Evolutionary conservation across 805 yeast genomes (phyloP), one percentile per base, ranked within the genome.

Genomic region (Naumovozyma castellii): DNA sequence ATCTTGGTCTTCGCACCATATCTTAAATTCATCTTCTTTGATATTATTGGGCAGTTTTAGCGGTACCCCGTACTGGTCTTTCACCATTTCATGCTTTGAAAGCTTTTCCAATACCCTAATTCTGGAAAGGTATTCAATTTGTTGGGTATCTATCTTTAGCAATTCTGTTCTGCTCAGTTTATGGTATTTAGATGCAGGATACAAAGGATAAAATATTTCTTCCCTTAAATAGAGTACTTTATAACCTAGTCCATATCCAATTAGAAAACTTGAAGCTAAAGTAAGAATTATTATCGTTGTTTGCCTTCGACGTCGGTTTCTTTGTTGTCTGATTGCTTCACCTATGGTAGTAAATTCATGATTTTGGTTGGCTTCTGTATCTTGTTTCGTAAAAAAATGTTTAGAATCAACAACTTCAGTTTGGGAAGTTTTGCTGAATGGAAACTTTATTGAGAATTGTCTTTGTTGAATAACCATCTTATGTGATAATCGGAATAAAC

Each of bases 1-100:
- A 22, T 53, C 54, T 34, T 50, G 53, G 32, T 59, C 61, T 35
- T 58, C 57, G 31, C 57, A 48, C 65, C 63, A 58, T 19, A 60
- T 43, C 17, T 46, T 43, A 29, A 57, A 53, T 12, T 50, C 46
- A 27, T 44, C 43, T 34, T 39, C 37, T n/a, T 37, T 40, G 10
- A 42, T 44, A n/a, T 40, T 39, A 18, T 52, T 44, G 13, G 43
- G 37, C 12, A 46, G 45, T 32, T 46, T 48, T 18, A 59, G 31
- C 6, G 63, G 63, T 2, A 59, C 56, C 1, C 59, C 60, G 38
- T 56, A 59, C 32, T 57, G 46, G 25, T 56, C 59, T 35, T 54
- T 54, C 13, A 59, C 52, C 56, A 57, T 54, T 16, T 51, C 51
- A 44, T 58, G 61, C 17, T 45, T 44, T 6, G 59, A 50, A 4